Percentiles rank a stretch among this genome's conserved stretches.
Conservation (phyloP, 371 early-diverging fungal genomes). For the Mortierella sp. region DNA sequence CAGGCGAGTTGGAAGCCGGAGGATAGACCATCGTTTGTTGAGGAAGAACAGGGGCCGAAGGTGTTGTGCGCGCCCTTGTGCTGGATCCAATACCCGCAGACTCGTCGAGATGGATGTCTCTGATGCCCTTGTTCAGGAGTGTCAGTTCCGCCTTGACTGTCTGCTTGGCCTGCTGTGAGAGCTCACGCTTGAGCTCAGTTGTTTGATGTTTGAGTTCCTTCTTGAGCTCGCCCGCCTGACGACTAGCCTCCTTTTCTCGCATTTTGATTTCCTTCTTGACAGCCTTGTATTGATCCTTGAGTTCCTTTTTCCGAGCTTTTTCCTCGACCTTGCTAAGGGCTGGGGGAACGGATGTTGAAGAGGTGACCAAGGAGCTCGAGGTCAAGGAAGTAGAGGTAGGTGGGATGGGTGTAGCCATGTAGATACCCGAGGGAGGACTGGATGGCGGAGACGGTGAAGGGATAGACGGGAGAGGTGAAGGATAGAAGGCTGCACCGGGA, state of each 20-base stretch:
- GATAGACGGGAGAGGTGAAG: too few species aligned
- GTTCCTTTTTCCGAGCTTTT: constrained; percentile 4
- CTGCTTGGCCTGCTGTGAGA: constrained; percentile 17
- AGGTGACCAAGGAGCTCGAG: background rate
- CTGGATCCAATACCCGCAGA: background rate
- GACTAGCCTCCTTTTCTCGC: background rate
- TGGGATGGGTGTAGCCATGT: too few species aligned
- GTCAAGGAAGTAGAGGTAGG: too few species aligned
- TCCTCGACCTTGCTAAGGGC: constrained; percentile 8
- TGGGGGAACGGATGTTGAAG: constrained; percentile 1
- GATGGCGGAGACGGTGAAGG: too few species aligned
- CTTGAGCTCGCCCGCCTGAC: background rate
- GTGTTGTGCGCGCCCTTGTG: background rate
- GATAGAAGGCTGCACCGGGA: too few species aligned
- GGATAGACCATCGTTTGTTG: background rate
- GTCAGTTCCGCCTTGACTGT: constrained; percentile 10
- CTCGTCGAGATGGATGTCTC: background rate
- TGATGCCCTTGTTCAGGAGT: background rate
- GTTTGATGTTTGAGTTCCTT: constrained; percentile 18
- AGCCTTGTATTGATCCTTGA: constrained; percentile 10
- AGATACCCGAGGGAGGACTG: too few species aligned
- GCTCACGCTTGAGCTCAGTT: constrained; percentile 15
- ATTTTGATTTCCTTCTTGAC: background rate
- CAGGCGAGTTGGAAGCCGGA: background rate
- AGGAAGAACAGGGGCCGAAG: background rate